Base-by-base conservation (phyloP, 805 yeast genomes). In the Saturnispora saitoi region DNA sequence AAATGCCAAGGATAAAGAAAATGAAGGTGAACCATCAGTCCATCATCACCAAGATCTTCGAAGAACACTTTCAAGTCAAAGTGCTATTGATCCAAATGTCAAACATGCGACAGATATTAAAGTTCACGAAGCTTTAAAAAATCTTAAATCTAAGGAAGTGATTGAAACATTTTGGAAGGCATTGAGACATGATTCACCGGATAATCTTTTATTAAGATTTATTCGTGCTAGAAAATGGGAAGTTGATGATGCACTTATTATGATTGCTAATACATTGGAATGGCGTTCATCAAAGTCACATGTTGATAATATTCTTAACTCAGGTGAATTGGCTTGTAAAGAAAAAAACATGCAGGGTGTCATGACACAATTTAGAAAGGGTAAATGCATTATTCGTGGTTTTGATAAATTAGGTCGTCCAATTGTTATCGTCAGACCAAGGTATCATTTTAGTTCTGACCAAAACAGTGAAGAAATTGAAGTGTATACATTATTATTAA, bases 221-320 rank as follows among this genome's bases (percentile, higher is more conserved):
- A 66, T 86, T 24, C 75, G 95, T 56, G 96, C 96, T 34, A 80
- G 96, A 67, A 88, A 88, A 67, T 88, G 88, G 82, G 79, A 84
- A 54, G 72, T 81, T 20, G 82, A 79, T 56, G 77, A 80, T 58
- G 73, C 88, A 0, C 62, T 86, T 49, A 69, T 70, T 19, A 88
- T 89, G 95, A 59, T 87, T 45, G 72, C 82, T n/a, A 71, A 75
- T 52, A 81, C 95, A 5, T 63, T 87, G 55, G 71, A 76, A 52
- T 90, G 96, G 95, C 79, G 97, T 61, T 53, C 70, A 14, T 71
- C 73, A 38, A 84, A 77, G 52, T 72, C 73, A 48, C 69, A 78
- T 7, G 80, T 82, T 29, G 88, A 86, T 57, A 67, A 75, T 14
- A 61, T 87, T 54, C 58, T 86, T n/a, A 60, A 67, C 42, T 79